Evolutionary conservation across 305 asterid genomes (phyloP).

Genomic region (Ajuga reptans): DNA sequence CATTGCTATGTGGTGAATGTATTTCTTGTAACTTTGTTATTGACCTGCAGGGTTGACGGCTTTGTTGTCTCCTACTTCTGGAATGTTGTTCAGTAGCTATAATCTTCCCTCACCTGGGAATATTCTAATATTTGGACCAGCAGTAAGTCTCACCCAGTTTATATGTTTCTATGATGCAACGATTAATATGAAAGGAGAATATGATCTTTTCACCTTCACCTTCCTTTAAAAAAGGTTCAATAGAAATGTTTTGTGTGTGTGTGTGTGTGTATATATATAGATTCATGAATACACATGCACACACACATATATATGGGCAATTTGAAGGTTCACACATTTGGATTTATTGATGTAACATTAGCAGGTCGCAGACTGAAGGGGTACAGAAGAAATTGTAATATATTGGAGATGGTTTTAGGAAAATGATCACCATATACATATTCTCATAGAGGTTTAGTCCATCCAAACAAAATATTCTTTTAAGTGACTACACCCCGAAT

Average conservation of each 20-base stretch:
- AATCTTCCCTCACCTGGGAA: conserved; percentile 88
- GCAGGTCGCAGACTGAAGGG: not conserved
- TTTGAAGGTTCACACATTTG: not conserved
- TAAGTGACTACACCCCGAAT: not conserved
- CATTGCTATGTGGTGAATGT: not conserved
- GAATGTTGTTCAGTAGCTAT: conserved; percentile 46
- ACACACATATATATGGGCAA: not conserved
- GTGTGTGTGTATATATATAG: not conserved
- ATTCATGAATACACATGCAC: not conserved
- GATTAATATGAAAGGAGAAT: conserved; percentile 12
- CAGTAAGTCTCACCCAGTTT: conserved; percentile 45
- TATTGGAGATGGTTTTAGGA: not conserved
- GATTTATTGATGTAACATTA: conserved; percentile 5
- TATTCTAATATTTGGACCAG: conserved; percentile 78
- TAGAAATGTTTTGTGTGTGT: not conserved
- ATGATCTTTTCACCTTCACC: not conserved
- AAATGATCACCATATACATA: not conserved
- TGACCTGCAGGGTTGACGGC: conserved; percentile 58
- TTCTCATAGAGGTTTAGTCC: not conserved
- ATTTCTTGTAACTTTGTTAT: conserved; percentile 17
- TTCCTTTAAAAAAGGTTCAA: not conserved
- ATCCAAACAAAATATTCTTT: not conserved
- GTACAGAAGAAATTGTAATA: not conserved
- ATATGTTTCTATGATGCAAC: not conserved
- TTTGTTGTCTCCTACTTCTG: conserved; percentile 60